Conservation (phyloP, 768 basidiomycete genomes). For the Guyanaporus albipodus region DNA sequence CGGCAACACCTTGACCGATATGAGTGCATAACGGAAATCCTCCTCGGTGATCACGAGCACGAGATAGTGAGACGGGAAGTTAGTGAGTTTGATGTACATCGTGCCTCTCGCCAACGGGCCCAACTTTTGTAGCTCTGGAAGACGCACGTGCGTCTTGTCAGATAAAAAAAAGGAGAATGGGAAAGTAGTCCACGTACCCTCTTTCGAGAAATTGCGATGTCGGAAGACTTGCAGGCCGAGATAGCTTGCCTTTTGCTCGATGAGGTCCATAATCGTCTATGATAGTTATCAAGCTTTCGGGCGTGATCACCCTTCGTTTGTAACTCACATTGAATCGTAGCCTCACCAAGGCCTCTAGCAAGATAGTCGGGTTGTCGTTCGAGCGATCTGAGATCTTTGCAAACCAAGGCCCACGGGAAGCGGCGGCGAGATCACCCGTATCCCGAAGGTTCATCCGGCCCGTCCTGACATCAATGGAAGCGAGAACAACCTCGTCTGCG, state of each 20-base stretch:
- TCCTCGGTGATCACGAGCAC: slow-evolving; percentile 78
- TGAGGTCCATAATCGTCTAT: slow-evolving; percentile 80
- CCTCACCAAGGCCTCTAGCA: slow-evolving; percentile 54
- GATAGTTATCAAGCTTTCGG: slow-evolving; percentile 1
- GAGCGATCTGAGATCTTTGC: slow-evolving; percentile 52
- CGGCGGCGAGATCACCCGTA: slow-evolving; percentile 74
- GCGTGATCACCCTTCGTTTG: background rate
- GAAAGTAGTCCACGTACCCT: slow-evolving; percentile 43
- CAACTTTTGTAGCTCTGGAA: slow-evolving; percentile 63
- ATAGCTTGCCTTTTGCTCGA: slow-evolving; percentile 82
- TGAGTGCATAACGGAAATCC: slow-evolving; percentile 77
- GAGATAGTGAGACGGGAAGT: slow-evolving; percentile 78
- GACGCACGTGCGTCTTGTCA: background rate
- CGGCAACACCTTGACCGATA: slow-evolving; percentile 55
- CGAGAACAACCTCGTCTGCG: slow-evolving; percentile 68
- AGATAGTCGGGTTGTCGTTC: slow-evolving; percentile 62
- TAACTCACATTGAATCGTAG: slow-evolving; percentile 60
- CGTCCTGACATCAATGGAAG: slow-evolving; percentile 76
- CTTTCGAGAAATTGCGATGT: slow-evolving; percentile 58
- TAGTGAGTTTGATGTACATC: slow-evolving; percentile 74
- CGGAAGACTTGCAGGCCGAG: slow-evolving; percentile 77
- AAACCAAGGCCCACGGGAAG: slow-evolving; percentile 68
- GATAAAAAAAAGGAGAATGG: background rate
- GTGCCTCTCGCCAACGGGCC: slow-evolving; percentile 58
- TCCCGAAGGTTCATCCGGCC: slow-evolving; percentile 77